A percentile compares a stretch with the other conserved stretches of the same genome.
These are phyloP conservation scores for Saccharum officinarum DNA, from an alignment of 176 grass and related monocot genomes.

Conservation along the genomic window DNA sequence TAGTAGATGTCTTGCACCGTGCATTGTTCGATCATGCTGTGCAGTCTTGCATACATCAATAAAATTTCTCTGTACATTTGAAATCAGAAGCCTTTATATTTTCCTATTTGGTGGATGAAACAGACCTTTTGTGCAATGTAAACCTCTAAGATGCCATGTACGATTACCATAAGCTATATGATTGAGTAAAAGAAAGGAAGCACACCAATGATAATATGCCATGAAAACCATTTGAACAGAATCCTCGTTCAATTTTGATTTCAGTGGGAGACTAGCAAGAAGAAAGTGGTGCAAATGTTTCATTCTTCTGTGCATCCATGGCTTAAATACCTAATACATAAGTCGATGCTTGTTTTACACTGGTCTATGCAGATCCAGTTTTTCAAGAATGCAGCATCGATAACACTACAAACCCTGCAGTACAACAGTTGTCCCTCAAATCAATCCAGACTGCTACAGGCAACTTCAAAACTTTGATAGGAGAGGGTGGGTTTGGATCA, in stretches of 20 bases:
- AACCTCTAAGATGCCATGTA: not conserved
- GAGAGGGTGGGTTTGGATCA: conserved; percentile 77
- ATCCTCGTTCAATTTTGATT: not conserved
- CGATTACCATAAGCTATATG: not conserved
- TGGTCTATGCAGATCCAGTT: conserved; percentile 56
- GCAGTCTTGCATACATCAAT: not conserved
- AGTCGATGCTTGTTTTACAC: conserved; percentile 24
- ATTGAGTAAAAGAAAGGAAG: not conserved
- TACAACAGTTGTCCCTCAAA: conserved; percentile 60
- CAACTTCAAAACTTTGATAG: conserved; percentile 67
- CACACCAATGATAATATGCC: not conserved
- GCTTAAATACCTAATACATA: conserved; percentile 12
- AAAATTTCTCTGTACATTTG: not conserved
- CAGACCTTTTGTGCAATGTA: not conserved
- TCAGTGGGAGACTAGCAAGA: conserved; percentile 6
- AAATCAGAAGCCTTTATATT: conserved; percentile 21
- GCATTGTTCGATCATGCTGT: not conserved
- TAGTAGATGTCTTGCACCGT: conserved; percentile 18
- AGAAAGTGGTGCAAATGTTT: not conserved
- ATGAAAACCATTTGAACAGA: not conserved
- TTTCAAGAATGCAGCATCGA: conserved; percentile 52
- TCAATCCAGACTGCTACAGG: conserved; percentile 62
- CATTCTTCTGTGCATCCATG: not conserved
- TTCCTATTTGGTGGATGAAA: not conserved
- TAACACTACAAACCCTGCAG: conserved; percentile 45